These are phyloP conservation scores for Kodamaea suecica DNA, from an alignment of 1,139 yeast genomes.

Conservation along the genomic window DNA sequence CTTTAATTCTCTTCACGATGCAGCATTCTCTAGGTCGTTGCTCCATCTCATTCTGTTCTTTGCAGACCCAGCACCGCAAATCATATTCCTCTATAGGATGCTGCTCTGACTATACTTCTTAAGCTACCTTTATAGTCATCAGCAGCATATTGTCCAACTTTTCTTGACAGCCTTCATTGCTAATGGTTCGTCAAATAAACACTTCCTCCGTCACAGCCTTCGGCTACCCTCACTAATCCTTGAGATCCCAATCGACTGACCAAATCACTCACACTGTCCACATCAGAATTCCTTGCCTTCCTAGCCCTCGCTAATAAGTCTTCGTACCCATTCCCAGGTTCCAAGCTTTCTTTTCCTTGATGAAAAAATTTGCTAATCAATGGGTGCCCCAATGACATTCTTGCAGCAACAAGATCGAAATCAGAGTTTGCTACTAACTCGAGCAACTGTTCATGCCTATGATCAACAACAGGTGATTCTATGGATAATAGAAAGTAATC, in stretches of 20 bases:
- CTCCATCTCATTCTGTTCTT: no score
- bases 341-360: slow-evolving; percentile 4
- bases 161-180: no score
- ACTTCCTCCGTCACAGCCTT: slow-evolving; percentile 11
- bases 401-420: slow-evolving; percentile 29
- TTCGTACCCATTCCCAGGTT: slow-evolving; percentile 13
- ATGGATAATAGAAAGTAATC: slow-evolving; percentile 30
- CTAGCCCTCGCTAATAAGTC: slow-evolving; percentile 18
- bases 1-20: no score
- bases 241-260: slow-evolving; percentile 27
- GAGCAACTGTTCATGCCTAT: slow-evolving; percentile 24
- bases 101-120: no score
- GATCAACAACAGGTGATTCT: slow-evolving; percentile 21
- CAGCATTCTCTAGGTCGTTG: no score
- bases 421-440: slow-evolving; percentile 20
- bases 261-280: slow-evolving; percentile 14
- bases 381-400: slow-evolving; percentile 21
- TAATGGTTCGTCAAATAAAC: slow-evolving; percentile 9
- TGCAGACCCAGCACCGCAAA: no score
- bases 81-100: no score
- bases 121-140: no score
- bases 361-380: slow-evolving; percentile 17
- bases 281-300: slow-evolving; percentile 2
- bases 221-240: slow-evolving; percentile 30
- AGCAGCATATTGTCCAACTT: no score